Percentiles rank a stretch among this genome's conserved stretches.
Conservation (phyloP, 1,284 basidiomycete species). For the Boletus semigastroideus region DNA sequence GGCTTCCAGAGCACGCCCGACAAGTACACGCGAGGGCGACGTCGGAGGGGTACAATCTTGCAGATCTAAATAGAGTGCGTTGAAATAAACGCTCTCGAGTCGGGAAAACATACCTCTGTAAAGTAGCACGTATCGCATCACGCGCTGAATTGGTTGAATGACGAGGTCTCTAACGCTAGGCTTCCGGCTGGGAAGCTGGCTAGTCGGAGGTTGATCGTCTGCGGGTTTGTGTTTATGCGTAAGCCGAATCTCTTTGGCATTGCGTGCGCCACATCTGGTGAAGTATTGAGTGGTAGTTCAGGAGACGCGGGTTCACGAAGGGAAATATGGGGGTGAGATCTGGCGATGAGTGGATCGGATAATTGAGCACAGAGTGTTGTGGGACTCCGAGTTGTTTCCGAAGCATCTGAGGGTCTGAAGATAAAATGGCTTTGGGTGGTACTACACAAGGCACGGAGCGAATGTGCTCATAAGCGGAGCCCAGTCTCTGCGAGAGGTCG, state of each 20-base stretch:
- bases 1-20: conserved; percentile 59
- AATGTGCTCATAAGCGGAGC: conserved; percentile 26
- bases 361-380: conserved; percentile 32
- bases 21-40: conserved; percentile 46
- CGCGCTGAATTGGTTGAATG: conserved; percentile 67
- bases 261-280: not conserved
- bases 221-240: conserved; percentile 4
- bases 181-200: conserved; percentile 29
- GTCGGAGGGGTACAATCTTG: conserved; percentile 42
- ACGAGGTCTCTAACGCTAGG: conserved; percentile 52
- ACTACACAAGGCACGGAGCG: conserved; percentile 18
- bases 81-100: not conserved
- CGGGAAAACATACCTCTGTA: conserved; percentile 51
- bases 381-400: conserved; percentile 33
- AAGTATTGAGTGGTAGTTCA: not conserved
- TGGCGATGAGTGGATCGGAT: conserved; percentile 15
- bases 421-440: conserved; percentile 12
- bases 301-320: not conserved
- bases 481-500: conserved; percentile 25
- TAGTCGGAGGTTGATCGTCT: conserved; percentile 17
- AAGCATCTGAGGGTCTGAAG: conserved; percentile 27
- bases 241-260: conserved; percentile 2
- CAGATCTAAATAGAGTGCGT: conserved; percentile 35
- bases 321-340: conserved; percentile 26
- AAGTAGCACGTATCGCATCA: conserved; percentile 67